Base-by-base conservation (phyloP, 1,139 yeast genomes). In the Candida anutae region DNA sequence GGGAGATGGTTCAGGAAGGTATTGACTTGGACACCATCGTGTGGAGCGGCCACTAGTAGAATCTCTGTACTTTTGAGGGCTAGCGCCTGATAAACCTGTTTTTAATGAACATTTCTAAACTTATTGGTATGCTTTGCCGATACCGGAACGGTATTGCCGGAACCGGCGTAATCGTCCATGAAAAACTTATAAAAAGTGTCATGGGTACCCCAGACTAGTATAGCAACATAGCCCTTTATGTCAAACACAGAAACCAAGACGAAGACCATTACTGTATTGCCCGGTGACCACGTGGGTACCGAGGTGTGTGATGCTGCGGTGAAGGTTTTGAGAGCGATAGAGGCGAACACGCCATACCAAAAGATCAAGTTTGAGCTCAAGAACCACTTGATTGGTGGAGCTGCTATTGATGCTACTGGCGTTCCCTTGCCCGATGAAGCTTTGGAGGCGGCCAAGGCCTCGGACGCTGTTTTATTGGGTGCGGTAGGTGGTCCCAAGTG, bases 1-100 rank as follows among this genome's bases (percentile, higher is more conserved):
- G 97, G 97, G 99, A 90, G 62, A 88, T 90, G 97, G 95, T 85
- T 31, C 95, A 90, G 59, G 98, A 90, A 42, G 98, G 98, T 40
- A 88, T 90, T 49, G 99, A 90, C 51, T 69, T 93, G 54, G 73
- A 81, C 48, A 71, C 94, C 25, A 90, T 90, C 48, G 94, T 90
- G 62, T 90, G 99, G 99, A 83, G 95, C 34, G 96, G 95, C 38
- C 97, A 88, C 59, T 87, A 55, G 18, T 10, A n/a, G n/a, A n/a
- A n/a, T n/a, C n/a, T n/a, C n/a, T n/a, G n/a, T n/a, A n/a, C n/a
- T n/a, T n/a, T n/a, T n/a, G n/a, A n/a, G n/a, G n/a, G n/a, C n/a
- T n/a, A n/a, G n/a, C n/a, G n/a, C n/a, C n/a, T n/a, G n/a, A n/a
- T n/a, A n/a, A n/a, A n/a, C n/a, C n/a, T n/a, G n/a, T n/a, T n/a